A percentile compares a stretch with the other conserved stretches of the same genome.
Evolutionary conservation across 1,284 basidiomycete genomes (phyloP).

Genomic region (Puccinia hordei): DNA sequence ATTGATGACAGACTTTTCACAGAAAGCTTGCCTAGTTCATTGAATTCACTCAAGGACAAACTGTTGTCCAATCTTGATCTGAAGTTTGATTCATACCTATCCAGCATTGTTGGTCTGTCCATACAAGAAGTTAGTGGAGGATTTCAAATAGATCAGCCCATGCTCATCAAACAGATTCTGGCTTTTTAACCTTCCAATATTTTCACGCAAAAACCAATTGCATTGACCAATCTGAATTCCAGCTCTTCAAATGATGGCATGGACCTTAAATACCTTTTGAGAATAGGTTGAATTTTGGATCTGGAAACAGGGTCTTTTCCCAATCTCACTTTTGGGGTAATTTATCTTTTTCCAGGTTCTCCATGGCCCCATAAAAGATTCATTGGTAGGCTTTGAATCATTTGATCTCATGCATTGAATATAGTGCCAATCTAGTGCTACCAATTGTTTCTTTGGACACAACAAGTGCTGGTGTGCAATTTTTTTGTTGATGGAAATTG

Average conservation of each 20-base stretch:
- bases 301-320: neutral
- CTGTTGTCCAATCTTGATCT: neutral
- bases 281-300: neutral
- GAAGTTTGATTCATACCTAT: neutral
- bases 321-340: neutral
- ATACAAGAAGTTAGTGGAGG: neutral
- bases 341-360: neutral
- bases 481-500: constrained; percentile 9
- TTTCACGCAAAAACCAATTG: neutral
- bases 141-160: neutral
- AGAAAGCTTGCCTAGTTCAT: neutral
- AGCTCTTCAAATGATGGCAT: neutral
- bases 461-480: neutral
- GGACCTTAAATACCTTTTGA: neutral
- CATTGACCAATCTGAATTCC: neutral
- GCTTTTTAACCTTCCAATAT: neutral
- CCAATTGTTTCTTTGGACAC: neutral
- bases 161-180: neutral
- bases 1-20: constrained; percentile 17
- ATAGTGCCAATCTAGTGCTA: neutral
- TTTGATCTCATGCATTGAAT: neutral
- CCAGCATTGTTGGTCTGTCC: neutral
- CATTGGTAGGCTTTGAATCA: constrained; percentile 24
- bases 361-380: neutral
- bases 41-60: neutral